These are phyloP conservation scores for Magnusiomyces tetraspermus DNA, from an alignment of 1,139 yeast genomes.

Conservation along the genomic window DNA sequence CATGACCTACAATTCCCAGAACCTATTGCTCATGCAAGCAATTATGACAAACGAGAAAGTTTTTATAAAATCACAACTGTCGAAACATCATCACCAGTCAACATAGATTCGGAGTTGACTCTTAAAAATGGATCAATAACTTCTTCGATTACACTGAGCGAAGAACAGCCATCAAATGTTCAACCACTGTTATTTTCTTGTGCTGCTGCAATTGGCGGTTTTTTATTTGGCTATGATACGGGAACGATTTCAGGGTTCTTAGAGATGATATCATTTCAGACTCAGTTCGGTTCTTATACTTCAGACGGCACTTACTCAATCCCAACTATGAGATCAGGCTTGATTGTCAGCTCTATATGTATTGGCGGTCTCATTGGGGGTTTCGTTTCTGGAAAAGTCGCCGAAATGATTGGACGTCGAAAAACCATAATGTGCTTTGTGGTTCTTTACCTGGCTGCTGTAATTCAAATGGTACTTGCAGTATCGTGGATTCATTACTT, in stretches of 20 bases:
- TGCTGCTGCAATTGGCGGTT: constrained; percentile 57
- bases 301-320: constrained; percentile 25
- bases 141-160: background rate
- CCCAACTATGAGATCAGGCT: constrained; percentile 40
- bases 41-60: background rate
- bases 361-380: constrained; percentile 50
- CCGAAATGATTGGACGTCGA: constrained; percentile 46
- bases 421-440: constrained; percentile 41
- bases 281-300: constrained; percentile 11
- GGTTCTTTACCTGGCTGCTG: constrained; percentile 41
- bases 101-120: background rate
- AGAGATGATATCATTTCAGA: constrained; percentile 53
- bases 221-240: constrained; percentile 51
- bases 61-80: too few species aligned
- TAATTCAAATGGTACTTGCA: constrained; percentile 44
- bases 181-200: background rate
- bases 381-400: constrained; percentile 39
- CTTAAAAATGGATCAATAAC: background rate
- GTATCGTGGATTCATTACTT: constrained; percentile 34
- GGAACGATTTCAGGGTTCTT: constrained; percentile 62
- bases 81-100: background rate
- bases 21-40: background rate
- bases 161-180: background rate
- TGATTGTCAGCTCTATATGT: constrained; percentile 45
- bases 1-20: background rate